phyloP scores from a whole-genome alignment of 345 rosid genomes.

The Mercurialis annua region DNA sequence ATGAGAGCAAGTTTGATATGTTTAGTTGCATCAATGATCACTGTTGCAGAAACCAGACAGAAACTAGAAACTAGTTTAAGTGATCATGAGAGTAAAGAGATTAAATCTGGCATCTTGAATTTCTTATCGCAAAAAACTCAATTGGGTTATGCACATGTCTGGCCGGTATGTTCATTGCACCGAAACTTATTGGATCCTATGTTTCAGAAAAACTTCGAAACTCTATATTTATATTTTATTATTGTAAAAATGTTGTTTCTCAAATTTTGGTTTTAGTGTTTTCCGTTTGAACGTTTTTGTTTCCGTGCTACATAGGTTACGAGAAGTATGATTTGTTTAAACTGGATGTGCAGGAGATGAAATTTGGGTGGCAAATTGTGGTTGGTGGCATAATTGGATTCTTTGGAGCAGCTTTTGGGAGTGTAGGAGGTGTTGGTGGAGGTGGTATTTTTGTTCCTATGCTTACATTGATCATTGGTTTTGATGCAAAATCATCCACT shows the following conservation, averaged over 20 bases:
- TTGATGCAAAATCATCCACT: conserved; percentile 47
- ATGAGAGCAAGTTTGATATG: conserved; percentile 14
- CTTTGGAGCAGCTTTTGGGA: conserved; percentile 52
- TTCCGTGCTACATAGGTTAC: too few relatives aligned
- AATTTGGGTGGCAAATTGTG: conserved; percentile 41
- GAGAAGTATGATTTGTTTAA: conserved; percentile 6
- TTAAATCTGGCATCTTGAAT: conserved; percentile 7
- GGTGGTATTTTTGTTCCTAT: conserved; percentile 55
- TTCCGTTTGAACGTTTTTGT: too few relatives aligned
- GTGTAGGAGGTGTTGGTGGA: conserved; percentile 56
- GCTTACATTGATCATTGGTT: conserved; percentile 47
- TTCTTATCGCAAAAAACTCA: conserved; percentile 30
- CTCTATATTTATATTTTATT: neutral
- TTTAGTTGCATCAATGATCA: conserved; percentile 23
- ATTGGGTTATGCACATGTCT: conserved; percentile 35
- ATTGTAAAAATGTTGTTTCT: neutral
- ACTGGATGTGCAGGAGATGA: conserved; percentile 28
- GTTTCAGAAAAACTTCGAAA: neutral
- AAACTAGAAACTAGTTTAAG: conserved; percentile 9
- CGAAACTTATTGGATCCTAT: neutral
- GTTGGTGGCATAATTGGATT: conserved; percentile 41
- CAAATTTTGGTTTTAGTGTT: too few relatives aligned
- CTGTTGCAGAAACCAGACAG: conserved; percentile 26
- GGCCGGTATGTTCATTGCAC: conserved; percentile 34
- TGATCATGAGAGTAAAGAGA: neutral